These are phyloP conservation scores for Leccinum variabile DNA, from an alignment of 1,284 basidiomycete genomes.

Conservation along the genomic window DNA sequence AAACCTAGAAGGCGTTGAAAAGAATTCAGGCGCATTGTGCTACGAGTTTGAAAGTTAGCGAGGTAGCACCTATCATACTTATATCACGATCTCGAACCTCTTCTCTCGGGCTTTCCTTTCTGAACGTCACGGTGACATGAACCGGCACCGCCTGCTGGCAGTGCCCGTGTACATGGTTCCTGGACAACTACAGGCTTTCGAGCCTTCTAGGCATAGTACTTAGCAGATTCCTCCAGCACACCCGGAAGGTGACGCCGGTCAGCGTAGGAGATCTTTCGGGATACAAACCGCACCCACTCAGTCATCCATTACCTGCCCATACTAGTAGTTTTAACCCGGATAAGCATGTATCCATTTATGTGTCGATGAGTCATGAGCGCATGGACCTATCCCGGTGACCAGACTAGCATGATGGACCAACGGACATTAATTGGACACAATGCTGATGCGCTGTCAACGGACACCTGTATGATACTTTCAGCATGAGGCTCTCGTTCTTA, in stretches of 20 bases:
- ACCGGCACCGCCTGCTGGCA: neutral
- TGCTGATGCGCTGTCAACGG: neutral
- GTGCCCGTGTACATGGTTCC: neutral
- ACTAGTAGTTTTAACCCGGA: too few relatives aligned
- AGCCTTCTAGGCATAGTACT: neutral
- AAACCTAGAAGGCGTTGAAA: conserved; percentile 7
- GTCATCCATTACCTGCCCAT: neutral
- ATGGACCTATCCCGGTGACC: too few relatives aligned
- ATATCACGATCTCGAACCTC: too few relatives aligned
- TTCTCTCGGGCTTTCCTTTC: neutral
- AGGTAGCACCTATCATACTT: too few relatives aligned
- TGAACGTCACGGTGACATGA: neutral
- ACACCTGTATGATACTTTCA: neutral
- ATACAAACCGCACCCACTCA: neutral
- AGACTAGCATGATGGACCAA: neutral
- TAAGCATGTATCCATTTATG: neutral
- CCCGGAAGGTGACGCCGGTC: too few relatives aligned
- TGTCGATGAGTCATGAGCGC: too few relatives aligned
- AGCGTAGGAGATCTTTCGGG: neutral
- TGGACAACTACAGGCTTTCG: neutral
- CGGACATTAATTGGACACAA: neutral
- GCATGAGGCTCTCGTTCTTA: neutral
- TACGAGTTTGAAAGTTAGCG: neutral
- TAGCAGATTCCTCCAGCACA: too few relatives aligned
- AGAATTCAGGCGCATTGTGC: neutral